phyloP scores from a whole-genome alignment of 1,139 yeast genomes.

The Scheffersomyces insectosa region DNA sequence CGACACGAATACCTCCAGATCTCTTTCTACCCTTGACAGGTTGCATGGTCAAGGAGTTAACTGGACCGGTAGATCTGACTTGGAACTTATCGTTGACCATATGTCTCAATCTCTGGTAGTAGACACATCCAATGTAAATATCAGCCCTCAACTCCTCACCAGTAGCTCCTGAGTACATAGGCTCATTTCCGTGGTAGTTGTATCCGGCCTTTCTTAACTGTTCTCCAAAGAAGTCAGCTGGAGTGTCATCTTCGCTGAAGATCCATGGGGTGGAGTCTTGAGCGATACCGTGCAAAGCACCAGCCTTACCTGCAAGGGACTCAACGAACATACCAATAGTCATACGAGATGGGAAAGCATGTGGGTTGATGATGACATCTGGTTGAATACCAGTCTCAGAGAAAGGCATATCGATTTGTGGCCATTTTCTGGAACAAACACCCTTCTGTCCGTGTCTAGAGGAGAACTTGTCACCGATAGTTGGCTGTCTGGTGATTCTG shows the following conservation, averaged over 20 bases:
- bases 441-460: constrained; percentile 99
- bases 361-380: constrained; percentile 96
- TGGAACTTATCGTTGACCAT: constrained; percentile 99
- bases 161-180: constrained; percentile 98
- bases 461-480: constrained; percentile 97
- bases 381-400: constrained; percentile 96
- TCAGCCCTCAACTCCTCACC: constrained; percentile 97
- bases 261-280: constrained; percentile 98
- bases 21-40: constrained; percentile 99
- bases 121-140: constrained; percentile 94
- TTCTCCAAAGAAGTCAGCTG: constrained; percentile 96
- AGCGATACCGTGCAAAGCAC: constrained; percentile 96
- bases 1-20: constrained; percentile 99
- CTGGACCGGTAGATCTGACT: constrained; percentile 98
- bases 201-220: constrained; percentile 87
- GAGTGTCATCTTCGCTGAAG: constrained; percentile 88
- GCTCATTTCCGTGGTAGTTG: constrained; percentile 98
- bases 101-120: constrained; percentile 97
- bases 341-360: constrained; percentile 99
- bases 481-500: constrained; percentile 87
- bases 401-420: constrained; percentile 95
- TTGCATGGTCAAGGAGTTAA: constrained; percentile 95
- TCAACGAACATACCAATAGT: constrained; percentile 99
- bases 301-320: constrained; percentile 96
- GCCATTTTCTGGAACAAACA: constrained; percentile 99